phyloP scores from a whole-genome alignment of 2,329 filamentous ascomycete species.

The Hysterium pulicare region DNA sequence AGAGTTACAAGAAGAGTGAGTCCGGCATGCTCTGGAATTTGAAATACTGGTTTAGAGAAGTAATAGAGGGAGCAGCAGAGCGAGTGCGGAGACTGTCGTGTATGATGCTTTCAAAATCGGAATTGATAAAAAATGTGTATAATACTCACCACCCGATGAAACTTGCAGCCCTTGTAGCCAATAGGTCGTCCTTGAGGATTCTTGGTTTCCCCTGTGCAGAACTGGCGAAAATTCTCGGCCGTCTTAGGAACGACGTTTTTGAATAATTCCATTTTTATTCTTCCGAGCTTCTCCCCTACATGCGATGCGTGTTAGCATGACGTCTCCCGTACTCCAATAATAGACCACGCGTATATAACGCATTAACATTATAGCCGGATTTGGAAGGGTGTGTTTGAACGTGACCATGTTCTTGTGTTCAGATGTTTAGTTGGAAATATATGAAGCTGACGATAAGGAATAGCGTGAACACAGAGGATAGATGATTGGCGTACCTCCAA shows the following conservation, averaged over 20 bases:
- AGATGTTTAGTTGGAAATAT: too few relatives aligned
- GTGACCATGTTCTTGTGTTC: too few relatives aligned
- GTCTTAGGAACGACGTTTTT: constrained; percentile 79
- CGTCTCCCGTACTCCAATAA: too few relatives aligned
- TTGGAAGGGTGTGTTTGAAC: too few relatives aligned
- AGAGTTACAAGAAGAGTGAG: background rate
- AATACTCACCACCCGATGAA: constrained; percentile 79
- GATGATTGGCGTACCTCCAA: constrained; percentile 68
- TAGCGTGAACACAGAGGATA: too few relatives aligned
- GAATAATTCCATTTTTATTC: constrained; percentile 84
- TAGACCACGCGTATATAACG: too few relatives aligned
- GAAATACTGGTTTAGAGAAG: constrained; percentile 1
- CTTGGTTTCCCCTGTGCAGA: constrained; percentile 92
- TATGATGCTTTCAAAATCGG: background rate
- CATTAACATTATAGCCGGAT: too few relatives aligned
- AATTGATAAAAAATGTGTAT: background rate
- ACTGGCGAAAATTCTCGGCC: constrained; percentile 94
- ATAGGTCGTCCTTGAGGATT: constrained; percentile 72
- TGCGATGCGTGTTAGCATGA: too few relatives aligned
- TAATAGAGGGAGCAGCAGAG: background rate
- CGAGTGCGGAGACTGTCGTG: background rate
- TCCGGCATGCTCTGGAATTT: background rate
- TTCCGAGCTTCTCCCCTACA: constrained; percentile 77
- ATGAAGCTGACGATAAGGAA: too few relatives aligned
- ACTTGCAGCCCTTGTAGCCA: constrained; percentile 92